phyloP scores from a whole-genome alignment of 2,329 filamentous ascomycete species.

The Ophiocordyceps australis region DNA sequence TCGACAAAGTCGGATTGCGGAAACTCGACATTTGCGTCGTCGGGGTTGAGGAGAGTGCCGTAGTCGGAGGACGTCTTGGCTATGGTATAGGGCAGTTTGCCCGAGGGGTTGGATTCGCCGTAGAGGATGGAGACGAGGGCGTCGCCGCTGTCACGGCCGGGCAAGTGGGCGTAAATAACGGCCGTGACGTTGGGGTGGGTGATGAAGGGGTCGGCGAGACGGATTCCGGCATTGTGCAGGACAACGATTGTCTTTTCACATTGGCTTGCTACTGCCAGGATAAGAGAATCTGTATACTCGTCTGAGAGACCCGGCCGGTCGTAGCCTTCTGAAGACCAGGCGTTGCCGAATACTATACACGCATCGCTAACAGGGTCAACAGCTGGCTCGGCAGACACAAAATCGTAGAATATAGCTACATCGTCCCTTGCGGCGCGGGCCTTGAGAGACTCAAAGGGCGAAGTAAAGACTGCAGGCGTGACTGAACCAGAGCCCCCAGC shows the following conservation, averaged over 20 bases:
- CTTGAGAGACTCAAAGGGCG: slow-evolving; percentile 36
- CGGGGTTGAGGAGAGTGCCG: slow-evolving; percentile 20
- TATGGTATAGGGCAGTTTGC: slow-evolving; percentile 43
- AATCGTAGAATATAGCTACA: slow-evolving; percentile 42
- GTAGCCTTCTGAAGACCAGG: slow-evolving; percentile 55
- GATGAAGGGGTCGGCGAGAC: slow-evolving; percentile 41
- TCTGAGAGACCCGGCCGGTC: slow-evolving; percentile 45
- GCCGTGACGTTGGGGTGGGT: slow-evolving; percentile 46
- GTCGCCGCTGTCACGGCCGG: slow-evolving; percentile 42
- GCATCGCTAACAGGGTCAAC: slow-evolving; percentile 36
- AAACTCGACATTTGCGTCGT: slow-evolving; percentile 26
- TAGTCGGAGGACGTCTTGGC: slow-evolving; percentile 39
- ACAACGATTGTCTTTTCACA: slow-evolving; percentile 47
- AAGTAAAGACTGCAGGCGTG: slow-evolving; percentile 25
- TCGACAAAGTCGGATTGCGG: slow-evolving; percentile 33
- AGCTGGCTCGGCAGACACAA: slow-evolving; percentile 24
- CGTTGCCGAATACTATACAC: slow-evolving; percentile 51
- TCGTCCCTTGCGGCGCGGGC: slow-evolving; percentile 32
- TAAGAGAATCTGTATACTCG: slow-evolving; percentile 41
- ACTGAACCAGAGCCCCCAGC: slow-evolving; percentile 30
- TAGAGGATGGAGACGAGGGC: slow-evolving; percentile 38
- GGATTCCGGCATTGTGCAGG: slow-evolving; percentile 44
- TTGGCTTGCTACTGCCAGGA: slow-evolving; percentile 34
- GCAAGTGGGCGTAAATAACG: slow-evolving; percentile 44
- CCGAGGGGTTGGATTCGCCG: slow-evolving; percentile 35